Evolutionary conservation across 2,329 filamentous ascomycete species (phyloP).

Genomic region (Xylaria sp.): DNA sequence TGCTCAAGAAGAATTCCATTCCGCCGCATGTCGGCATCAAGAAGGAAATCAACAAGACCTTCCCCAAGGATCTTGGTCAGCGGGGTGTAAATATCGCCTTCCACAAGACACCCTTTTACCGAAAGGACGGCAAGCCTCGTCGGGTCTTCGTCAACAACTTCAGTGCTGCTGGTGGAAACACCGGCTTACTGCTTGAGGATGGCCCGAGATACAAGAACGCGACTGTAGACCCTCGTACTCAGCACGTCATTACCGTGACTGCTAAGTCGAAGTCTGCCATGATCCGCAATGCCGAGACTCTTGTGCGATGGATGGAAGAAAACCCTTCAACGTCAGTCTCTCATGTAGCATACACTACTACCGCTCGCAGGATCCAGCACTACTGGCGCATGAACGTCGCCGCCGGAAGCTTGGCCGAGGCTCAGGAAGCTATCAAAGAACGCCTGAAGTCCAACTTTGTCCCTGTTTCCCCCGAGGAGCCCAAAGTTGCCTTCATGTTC

Average conservation of each 20-base stretch:
- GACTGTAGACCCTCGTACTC: slow-evolving; percentile 46
- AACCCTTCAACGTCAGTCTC: slow-evolving; percentile 49
- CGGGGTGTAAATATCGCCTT: slow-evolving; percentile 56
- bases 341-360: slow-evolving; percentile 61
- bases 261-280: slow-evolving; percentile 52
- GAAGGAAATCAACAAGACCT: slow-evolving; percentile 53
- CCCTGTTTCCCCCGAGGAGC: slow-evolving; percentile 39
- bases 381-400: slow-evolving; percentile 49
- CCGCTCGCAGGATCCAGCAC: slow-evolving; percentile 59
- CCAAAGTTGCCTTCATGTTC: slow-evolving; percentile 49
- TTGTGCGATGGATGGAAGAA: slow-evolving; percentile 49
- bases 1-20: slow-evolving; percentile 58
- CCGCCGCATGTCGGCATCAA: slow-evolving; percentile 66
- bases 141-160: slow-evolving; percentile 62
- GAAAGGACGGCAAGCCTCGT: slow-evolving; percentile 43
- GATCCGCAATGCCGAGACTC: slow-evolving; percentile 51
- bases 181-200: slow-evolving; percentile 60
- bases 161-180: slow-evolving; percentile 67
- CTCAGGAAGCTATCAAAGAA: slow-evolving; percentile 38
- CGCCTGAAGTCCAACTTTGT: slow-evolving; percentile 41
- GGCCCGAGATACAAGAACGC: slow-evolving; percentile 38
- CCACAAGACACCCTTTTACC: slow-evolving; percentile 45
- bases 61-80: slow-evolving; percentile 51
- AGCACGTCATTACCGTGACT: slow-evolving; percentile 55
- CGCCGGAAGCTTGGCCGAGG: slow-evolving; percentile 39